These are phyloP conservation scores for Escallonia rubra DNA, from an alignment of 129 eudicot genomes.

Conservation along the genomic window DNA sequence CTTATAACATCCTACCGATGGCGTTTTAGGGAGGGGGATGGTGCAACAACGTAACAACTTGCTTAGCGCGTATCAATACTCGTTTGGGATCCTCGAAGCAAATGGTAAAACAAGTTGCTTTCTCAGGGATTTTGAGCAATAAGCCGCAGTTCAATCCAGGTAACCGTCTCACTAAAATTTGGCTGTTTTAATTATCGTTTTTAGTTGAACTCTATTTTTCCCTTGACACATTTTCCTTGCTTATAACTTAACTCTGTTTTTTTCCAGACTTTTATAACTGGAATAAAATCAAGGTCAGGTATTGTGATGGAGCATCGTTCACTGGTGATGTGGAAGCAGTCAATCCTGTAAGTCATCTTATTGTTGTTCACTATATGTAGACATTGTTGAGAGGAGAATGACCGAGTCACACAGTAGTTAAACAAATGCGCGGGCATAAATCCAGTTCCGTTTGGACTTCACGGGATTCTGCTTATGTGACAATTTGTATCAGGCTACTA, in stretches of 20 bases:
- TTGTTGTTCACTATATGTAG: background rate
- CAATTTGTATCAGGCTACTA: constrained; percentile 38
- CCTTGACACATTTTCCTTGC: background rate
- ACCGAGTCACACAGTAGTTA: background rate
- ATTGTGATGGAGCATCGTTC: constrained; percentile 94
- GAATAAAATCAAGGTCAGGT: constrained; percentile 83
- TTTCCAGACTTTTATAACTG: constrained; percentile 79
- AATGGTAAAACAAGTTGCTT: constrained; percentile 56
- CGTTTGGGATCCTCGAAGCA: constrained; percentile 73
- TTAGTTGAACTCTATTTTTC: too few species aligned
- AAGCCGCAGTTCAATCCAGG: constrained; percentile 66
- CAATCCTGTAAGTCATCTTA: constrained; percentile 55
- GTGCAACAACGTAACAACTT: constrained; percentile 80
- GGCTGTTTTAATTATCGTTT: too few species aligned
- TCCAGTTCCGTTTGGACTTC: too few species aligned
- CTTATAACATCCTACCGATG: background rate
- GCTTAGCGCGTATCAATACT: constrained; percentile 50
- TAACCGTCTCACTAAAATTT: background rate
- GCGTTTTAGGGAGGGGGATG: constrained; percentile 87
- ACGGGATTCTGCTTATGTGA: background rate
- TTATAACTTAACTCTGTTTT: background rate
- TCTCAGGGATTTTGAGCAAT: constrained; percentile 80
- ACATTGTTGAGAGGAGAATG: background rate
- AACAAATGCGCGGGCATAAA: too few species aligned
- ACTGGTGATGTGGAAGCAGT: constrained; percentile 83